These are phyloP conservation scores for Phytophthora syringae DNA, from an alignment of 352 stramenopile species.

Conservation along the genomic window DNA sequence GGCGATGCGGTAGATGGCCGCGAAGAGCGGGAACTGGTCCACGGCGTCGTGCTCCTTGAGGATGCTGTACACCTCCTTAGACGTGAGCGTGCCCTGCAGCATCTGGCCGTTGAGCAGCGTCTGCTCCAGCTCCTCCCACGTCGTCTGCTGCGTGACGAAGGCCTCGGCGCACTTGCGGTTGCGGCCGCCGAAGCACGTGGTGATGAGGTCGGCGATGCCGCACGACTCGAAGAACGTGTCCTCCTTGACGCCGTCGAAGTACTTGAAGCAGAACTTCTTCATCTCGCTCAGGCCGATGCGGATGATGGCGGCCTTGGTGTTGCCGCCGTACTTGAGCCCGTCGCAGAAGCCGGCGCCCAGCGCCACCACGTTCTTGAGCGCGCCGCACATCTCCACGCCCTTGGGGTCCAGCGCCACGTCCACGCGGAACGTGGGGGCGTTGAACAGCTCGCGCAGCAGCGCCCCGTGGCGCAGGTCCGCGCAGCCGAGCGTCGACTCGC, in stretches of 20 bases:
- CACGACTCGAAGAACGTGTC: conserved; percentile 97
- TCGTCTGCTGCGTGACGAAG: conserved; percentile 86
- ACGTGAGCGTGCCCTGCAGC: conserved; percentile 95
- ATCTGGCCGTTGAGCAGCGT: conserved; percentile 97
- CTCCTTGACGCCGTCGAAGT: conserved; percentile 94
- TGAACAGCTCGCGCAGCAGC: conserved; percentile 78
- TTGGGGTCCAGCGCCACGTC: conserved; percentile 93
- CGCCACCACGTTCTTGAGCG: conserved; percentile 98
- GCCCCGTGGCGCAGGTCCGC: conserved; percentile 72
- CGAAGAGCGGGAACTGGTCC: conserved; percentile 92
- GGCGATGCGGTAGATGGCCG: conserved; percentile 94
- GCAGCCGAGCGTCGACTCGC: conserved; percentile 96
- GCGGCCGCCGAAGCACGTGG: conserved; percentile 97
- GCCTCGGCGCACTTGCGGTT: conserved; percentile 97
- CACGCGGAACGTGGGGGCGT: conserved; percentile 92
- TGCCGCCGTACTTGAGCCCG: conserved; percentile 94
- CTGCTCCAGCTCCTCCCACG: conserved; percentile 93
- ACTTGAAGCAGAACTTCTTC: conserved; percentile 93
- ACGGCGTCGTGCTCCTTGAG: conserved; percentile 86
- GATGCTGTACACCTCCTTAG: conserved; percentile 94
- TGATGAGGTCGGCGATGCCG: conserved; percentile 98
- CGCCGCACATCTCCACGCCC: conserved; percentile 96
- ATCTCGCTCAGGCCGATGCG: conserved; percentile 96
- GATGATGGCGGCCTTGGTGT: conserved; percentile 98
- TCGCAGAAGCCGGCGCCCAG: conserved; percentile 97